Base-by-base conservation (phyloP, 805 yeast species). In the Saccharomycopsis capsularis region DNA sequence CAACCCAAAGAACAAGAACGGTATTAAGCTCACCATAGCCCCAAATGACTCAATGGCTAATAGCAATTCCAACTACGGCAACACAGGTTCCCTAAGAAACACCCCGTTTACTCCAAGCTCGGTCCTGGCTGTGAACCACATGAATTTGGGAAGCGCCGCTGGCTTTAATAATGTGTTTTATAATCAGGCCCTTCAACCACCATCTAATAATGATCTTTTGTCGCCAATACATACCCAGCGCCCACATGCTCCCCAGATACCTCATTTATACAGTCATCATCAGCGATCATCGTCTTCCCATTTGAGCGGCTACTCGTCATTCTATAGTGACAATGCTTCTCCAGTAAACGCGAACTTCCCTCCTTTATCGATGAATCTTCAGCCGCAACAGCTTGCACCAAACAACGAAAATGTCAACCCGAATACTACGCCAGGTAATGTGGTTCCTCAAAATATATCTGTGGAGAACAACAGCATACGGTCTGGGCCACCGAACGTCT, bases 21-120 rank as follows among this genome's bases (percentile, higher is more conserved):
- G 47, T 13, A 46, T 50, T 21, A 50, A 50, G 22, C 40, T 50
- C 13, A 45, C 47, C 13, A 46, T 50, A 25, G 43, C 39, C 9
- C 53, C 53, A 4, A 24, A 46, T 5, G 29, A 24, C 25, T 29
- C 37, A 7, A n/a, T n/a, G n/a, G 25, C 23, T 9, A 40, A 13
- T 21, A 50, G 34, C 40, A 44, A 46, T 21, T 39, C n/a, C 22
- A 50, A 18, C 32, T 44, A 44, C 29, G 40, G 27, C 11, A 51
- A 44, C 32, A 25, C 40, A 15, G 42, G 41, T 3, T 52, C 55
- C 4, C 24, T 48, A 9, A 42, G 55, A 36, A 52, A 45, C 35
- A 52, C 55, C 4, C 55, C 55, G 24, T 25, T 46, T 3, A 45
- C 55, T 3, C 55, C 55, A 22, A 48, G 50, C 22, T 43, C 53